A percentile compares a stretch with the other conserved stretches of the same genome.
phyloP scores from a whole-genome alignment of 768 basidiomycete species.

The Suillus plorans region DNA sequence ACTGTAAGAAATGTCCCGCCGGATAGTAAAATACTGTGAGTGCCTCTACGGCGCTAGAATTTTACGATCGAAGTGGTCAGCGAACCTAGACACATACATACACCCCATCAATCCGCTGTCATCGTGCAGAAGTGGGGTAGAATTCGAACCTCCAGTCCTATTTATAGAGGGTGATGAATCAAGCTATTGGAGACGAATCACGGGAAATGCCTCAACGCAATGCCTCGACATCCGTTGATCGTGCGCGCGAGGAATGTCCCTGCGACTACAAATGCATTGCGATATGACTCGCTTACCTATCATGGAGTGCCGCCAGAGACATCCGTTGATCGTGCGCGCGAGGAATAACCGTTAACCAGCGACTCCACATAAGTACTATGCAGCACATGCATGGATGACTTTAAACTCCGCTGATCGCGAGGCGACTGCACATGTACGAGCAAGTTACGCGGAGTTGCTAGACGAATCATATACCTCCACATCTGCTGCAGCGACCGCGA shows the following conservation, averaged over 20 bases:
- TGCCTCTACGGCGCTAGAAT: too few relatives aligned
- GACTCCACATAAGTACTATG: neutral
- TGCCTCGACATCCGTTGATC: neutral
- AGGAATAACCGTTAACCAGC: neutral
- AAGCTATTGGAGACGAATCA: neutral
- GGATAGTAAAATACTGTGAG: neutral
- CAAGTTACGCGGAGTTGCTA: neutral
- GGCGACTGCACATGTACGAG: neutral
- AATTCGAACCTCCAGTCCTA: neutral
- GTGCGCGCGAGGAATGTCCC: neutral
- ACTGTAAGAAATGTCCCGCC: neutral
- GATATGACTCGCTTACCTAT: neutral
- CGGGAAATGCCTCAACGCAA: neutral
- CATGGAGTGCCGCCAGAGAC: neutral
- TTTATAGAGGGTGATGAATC: neutral
- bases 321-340: neutral
- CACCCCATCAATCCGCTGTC: neutral
- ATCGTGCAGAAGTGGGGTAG: neutral
- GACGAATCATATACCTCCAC: neutral
- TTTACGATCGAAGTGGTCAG: neutral
- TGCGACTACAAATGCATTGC: neutral
- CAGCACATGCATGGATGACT: neutral
- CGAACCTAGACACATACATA: neutral
- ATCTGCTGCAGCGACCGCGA: neutral
- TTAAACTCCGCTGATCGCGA: neutral